Evolutionary conservation across 306 rosid genomes (phyloP).

Genomic region (Dalbergia cultrata): DNA sequence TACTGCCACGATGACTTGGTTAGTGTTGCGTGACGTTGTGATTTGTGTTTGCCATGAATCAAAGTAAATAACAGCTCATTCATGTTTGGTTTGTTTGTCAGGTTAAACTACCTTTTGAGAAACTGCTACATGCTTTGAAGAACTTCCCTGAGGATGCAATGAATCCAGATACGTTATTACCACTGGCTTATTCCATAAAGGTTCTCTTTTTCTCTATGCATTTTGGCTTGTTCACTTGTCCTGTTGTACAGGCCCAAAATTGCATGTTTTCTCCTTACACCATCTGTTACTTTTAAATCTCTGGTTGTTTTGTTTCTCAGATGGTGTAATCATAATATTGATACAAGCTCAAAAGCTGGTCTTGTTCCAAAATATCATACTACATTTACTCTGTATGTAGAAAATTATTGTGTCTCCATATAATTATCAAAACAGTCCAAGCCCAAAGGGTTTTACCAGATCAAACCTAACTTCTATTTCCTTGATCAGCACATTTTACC

Average conservation of each 20-base stretch:
- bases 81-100: conserved; percentile 47
- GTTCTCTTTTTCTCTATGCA: conserved; percentile 56
- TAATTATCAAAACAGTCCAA: neutral
- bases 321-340: conserved; percentile 7
- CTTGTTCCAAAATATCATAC: conserved; percentile 15
- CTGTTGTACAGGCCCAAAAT: neutral
- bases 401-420: conserved; percentile 8
- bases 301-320: conserved; percentile 5
- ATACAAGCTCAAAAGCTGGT: conserved; percentile 19
- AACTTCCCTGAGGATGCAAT: conserved; percentile 93
- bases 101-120: conserved; percentile 96
- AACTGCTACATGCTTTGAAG: conserved; percentile 90
- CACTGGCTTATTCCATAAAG: conserved; percentile 93
- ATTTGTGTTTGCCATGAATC: conserved; percentile 31
- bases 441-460: neutral
- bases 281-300: conserved; percentile 11
- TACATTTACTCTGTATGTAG: neutral
- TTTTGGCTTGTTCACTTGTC: conserved; percentile 24
- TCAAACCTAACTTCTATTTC: neutral
- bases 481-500: neutral
- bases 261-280: conserved; percentile 28
- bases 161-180: conserved; percentile 89
- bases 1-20: conserved; percentile 98
- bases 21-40: conserved; percentile 50
- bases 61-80: conserved; percentile 33